phyloP scores from a whole-genome alignment of 495 filamentous ascomycete genomes.

The Talaromyces trachyspermus region DNA sequence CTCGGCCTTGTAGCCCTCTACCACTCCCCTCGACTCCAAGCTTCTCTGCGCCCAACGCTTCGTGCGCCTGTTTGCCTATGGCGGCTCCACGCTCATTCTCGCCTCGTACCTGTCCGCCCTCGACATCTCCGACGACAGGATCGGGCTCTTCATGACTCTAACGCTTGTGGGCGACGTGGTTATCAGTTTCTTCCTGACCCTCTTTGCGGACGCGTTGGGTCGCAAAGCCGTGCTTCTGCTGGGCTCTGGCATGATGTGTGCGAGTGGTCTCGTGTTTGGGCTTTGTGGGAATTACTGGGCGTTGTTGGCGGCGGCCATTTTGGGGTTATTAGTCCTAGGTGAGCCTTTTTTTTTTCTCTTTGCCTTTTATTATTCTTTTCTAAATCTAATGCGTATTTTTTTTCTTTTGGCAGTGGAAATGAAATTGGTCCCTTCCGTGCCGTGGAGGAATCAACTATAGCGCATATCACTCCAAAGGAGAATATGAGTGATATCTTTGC shows the following conservation, averaged over 20 bases:
- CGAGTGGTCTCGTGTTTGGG: slow-evolving; percentile 62
- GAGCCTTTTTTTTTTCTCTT: slow-evolving; percentile 16
- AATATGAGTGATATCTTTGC: slow-evolving; percentile 67
- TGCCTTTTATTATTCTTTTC: background rate
- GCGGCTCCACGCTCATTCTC: slow-evolving; percentile 65
- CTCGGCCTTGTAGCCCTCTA: slow-evolving; percentile 35
- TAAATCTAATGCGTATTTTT: background rate
- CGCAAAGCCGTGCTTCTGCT: slow-evolving; percentile 60
- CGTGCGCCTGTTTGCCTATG: slow-evolving; percentile 74
- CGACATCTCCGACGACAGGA: slow-evolving; percentile 58
- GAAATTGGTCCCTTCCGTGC: slow-evolving; percentile 79
- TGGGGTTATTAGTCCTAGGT: slow-evolving; percentile 75
- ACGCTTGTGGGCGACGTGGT: slow-evolving; percentile 74
- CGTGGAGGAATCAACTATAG: slow-evolving; percentile 75
- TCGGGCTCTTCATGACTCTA: slow-evolving; percentile 82
- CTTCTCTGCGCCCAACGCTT: slow-evolving; percentile 68
- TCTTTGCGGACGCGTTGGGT: slow-evolving; percentile 68
- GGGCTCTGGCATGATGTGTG: slow-evolving; percentile 62
- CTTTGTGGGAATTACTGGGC: slow-evolving; percentile 65
- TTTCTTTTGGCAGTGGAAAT: slow-evolving; percentile 47
- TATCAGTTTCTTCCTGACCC: slow-evolving; percentile 67
- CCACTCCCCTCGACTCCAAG: slow-evolving; percentile 53
- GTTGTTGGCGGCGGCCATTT: slow-evolving; percentile 61
- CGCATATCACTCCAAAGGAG: slow-evolving; percentile 58
- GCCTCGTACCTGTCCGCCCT: slow-evolving; percentile 62